These are phyloP conservation scores for Schizothecium vesticola DNA, from an alignment of 495 filamentous ascomycete species.

Conservation along the genomic window DNA sequence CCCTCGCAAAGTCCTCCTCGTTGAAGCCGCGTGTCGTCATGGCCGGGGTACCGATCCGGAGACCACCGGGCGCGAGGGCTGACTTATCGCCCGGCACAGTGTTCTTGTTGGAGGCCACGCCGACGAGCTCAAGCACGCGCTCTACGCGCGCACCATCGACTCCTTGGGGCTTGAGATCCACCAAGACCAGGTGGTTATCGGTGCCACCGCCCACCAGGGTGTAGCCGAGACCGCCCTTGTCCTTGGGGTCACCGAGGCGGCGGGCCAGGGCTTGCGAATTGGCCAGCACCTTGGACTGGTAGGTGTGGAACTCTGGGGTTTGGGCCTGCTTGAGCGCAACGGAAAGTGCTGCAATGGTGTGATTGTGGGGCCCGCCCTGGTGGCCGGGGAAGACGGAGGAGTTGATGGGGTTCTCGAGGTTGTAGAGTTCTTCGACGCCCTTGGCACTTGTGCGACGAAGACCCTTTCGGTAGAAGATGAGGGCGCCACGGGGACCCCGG, in stretches of 20 bases:
- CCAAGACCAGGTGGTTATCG: conserved; percentile 91
- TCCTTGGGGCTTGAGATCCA: conserved; percentile 87
- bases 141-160: conserved; percentile 93
- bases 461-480: conserved; percentile 97
- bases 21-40: conserved; percentile 95
- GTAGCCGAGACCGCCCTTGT: conserved; percentile 77
- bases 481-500: conserved; percentile 87
- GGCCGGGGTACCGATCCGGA: conserved; percentile 89
- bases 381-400: conserved; percentile 97
- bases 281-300: conserved; percentile 79
- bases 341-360: conserved; percentile 92
- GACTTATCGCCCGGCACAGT: conserved; percentile 94
- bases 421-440: conserved; percentile 77
- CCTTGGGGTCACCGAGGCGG: conserved; percentile 64
- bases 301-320: conserved; percentile 76
- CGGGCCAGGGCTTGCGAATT: conserved; percentile 84
- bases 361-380: conserved; percentile 97
- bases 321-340: conserved; percentile 94
- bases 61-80: conserved; percentile 83
- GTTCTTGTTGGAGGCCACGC: conserved; percentile 97
- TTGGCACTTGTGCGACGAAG: conserved; percentile 78
- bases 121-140: conserved; percentile 87
- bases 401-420: conserved; percentile 93
- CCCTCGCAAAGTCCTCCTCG: conserved; percentile 79
- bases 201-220: conserved; percentile 88